Evolutionary conservation across 2,329 filamentous ascomycete genomes (phyloP).

Genomic region (Colletotrichum sp.): DNA sequence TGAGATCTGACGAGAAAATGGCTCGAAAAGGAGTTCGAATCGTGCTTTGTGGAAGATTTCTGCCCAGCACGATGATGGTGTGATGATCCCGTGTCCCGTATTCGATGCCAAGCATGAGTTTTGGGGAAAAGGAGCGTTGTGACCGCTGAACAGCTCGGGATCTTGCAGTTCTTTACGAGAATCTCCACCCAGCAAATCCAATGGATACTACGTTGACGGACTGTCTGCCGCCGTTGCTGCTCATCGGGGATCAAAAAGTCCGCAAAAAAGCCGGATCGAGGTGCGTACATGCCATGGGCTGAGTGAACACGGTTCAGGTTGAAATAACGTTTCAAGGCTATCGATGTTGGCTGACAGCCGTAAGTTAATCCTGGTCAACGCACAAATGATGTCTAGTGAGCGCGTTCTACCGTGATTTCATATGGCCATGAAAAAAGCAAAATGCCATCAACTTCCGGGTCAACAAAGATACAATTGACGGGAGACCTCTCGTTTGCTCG

Average conservation of each 20-base stretch:
- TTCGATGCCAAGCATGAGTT: background rate
- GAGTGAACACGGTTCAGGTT: background rate
- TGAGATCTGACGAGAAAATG: background rate
- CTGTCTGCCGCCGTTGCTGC: background rate
- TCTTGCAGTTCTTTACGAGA: background rate
- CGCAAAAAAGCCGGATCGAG: background rate
- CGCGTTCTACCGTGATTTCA: background rate
- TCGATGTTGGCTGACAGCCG: background rate
- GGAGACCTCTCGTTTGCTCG: background rate
- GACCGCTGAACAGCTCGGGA: background rate
- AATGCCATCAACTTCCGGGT: fast-evolving
- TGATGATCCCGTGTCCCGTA: background rate
- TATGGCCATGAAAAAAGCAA: background rate
- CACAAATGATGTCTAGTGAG: background rate
- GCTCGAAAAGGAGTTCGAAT: background rate
- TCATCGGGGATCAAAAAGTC: background rate
- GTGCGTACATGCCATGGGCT: fast-evolving
- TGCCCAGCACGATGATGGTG: background rate
- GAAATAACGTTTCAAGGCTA: background rate
- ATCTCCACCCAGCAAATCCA: background rate
- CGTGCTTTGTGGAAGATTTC: background rate
- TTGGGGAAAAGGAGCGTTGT: background rate
- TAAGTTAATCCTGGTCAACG: background rate
- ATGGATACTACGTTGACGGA: background rate
- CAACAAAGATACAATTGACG: background rate